Evolutionary conservation across 768 basidiomycete species (phyloP).

Genomic region (Boletus subcaerulescens): DNA sequence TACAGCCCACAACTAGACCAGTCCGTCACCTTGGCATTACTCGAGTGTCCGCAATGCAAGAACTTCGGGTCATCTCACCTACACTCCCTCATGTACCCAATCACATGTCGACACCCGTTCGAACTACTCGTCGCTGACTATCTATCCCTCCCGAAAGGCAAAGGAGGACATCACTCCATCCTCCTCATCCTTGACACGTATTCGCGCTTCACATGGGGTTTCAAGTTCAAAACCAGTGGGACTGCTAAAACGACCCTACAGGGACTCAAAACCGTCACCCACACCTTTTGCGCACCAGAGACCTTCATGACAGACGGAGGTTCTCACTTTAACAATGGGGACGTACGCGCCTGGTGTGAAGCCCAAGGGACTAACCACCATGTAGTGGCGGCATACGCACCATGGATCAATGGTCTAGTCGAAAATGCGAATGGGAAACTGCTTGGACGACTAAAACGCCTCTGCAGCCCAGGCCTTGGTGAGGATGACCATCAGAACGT

Average conservation of each 20-base stretch:
- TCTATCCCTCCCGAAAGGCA: slow-evolving; percentile 33
- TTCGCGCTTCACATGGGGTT: slow-evolving; percentile 31
- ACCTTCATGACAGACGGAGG: slow-evolving; percentile 39
- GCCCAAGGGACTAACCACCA: slow-evolving; percentile 15
- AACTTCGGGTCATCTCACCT: slow-evolving; percentile 19
- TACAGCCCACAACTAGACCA: slow-evolving; percentile 1
- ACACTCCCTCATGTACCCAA: slow-evolving; percentile 34
- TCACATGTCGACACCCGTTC: slow-evolving; percentile 35
- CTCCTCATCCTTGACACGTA: slow-evolving; percentile 27
- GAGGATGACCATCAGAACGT: slow-evolving; percentile 13
- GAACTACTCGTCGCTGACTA: slow-evolving; percentile 31
- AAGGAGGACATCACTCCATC: slow-evolving; percentile 30
- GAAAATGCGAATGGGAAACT: slow-evolving; percentile 35
- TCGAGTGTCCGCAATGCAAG: slow-evolving; percentile 24
- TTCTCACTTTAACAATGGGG: slow-evolving; percentile 34
- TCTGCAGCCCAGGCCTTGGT: slow-evolving; percentile 34
- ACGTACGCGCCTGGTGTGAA: slow-evolving; percentile 29
- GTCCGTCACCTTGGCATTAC: slow-evolving; percentile 9
- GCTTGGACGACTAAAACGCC: slow-evolving; percentile 21
- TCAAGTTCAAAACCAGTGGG: slow-evolving; percentile 25
- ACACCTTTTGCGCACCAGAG: slow-evolving; percentile 24
- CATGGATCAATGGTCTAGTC: slow-evolving; percentile 40
- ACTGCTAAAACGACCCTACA: slow-evolving; percentile 27
- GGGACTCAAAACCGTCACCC: slow-evolving; percentile 21
- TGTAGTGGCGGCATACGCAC: slow-evolving; percentile 33